phyloP scores from a whole-genome alignment of 345 rosid species.

The Linum tenue region DNA sequence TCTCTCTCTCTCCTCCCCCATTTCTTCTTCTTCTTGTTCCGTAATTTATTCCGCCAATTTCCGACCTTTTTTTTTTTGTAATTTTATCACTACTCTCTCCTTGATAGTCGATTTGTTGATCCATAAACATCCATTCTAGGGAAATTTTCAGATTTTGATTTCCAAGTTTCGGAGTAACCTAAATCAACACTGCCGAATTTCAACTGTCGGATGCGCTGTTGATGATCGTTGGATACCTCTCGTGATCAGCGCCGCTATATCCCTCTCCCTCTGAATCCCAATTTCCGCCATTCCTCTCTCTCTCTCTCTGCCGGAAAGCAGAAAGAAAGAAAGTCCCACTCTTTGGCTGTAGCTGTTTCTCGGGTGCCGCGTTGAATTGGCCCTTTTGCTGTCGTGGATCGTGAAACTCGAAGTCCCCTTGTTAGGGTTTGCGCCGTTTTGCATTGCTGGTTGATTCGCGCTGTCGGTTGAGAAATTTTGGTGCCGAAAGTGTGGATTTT shows the following conservation, averaged over 20 bases:
- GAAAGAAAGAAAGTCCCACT: background rate
- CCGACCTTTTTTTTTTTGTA: background rate
- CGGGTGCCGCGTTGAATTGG: constrained; percentile 10
- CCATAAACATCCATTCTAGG: background rate
- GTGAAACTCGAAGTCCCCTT: background rate
- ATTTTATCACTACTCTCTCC: background rate
- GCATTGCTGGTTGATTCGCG: constrained; percentile 14
- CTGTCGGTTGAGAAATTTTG: constrained; percentile 13
- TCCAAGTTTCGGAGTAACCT: background rate
- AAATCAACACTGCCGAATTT: background rate
- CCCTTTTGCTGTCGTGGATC: background rate
- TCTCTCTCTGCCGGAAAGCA: constrained; percentile 1
- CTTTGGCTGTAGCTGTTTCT: constrained; percentile 16
- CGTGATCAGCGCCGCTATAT: background rate
- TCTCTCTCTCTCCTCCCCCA: background rate
- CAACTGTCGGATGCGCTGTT: background rate
- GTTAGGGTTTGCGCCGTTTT: constrained; percentile 12
- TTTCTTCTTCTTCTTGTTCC: background rate
- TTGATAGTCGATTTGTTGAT: too few species aligned
- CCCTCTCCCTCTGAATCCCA: background rate
- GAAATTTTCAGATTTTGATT: background rate
- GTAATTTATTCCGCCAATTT: background rate
- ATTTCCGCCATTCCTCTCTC: background rate
- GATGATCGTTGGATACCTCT: background rate
- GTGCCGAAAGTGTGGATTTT: constrained; percentile 1